Conservation (phyloP, 2,329 filamentous ascomycete genomes). For the Trichoderma hamatum region DNA sequence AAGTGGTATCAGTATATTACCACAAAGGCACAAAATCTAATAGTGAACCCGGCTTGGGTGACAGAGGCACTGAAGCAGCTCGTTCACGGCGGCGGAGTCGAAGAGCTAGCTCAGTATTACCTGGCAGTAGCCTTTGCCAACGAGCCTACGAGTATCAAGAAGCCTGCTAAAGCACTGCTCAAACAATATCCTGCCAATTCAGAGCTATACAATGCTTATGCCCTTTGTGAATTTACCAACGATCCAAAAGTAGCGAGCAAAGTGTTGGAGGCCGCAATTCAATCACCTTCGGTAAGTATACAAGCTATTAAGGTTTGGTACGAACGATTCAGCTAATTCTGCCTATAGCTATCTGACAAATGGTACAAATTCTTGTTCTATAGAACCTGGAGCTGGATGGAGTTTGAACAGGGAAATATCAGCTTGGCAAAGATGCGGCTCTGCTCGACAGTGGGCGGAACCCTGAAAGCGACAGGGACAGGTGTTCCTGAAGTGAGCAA, state of each 20-base stretch:
- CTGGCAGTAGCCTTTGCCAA: constrained; percentile 67
- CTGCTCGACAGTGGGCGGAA: constrained; percentile 44
- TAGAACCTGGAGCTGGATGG: constrained; percentile 69
- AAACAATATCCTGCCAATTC: constrained; percentile 67
- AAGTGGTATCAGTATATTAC: constrained; percentile 51
- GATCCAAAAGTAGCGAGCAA: constrained; percentile 60
- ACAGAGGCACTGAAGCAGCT: constrained; percentile 61
- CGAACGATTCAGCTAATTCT: constrained; percentile 25
- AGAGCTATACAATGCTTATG: constrained; percentile 77
- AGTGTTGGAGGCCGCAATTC: constrained; percentile 68
- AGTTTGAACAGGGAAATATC: constrained; percentile 51
- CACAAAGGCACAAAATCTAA: constrained; percentile 31
- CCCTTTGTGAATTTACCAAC: constrained; percentile 66
- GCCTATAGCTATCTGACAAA: constrained; percentile 28
- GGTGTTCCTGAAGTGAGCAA: constrained; percentile 34
- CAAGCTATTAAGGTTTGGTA: background rate
- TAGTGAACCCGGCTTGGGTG: constrained; percentile 51
- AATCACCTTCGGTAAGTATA: constrained; percentile 39
- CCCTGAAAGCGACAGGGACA: constrained; percentile 26
- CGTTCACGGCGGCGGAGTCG: constrained; percentile 45
- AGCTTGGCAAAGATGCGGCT: constrained; percentile 44
- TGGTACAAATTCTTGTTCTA: constrained; percentile 49
- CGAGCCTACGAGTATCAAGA: constrained; percentile 61
- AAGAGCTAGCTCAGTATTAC: constrained; percentile 65
- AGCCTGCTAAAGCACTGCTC: constrained; percentile 72